Conservation (phyloP, 2,329 filamentous ascomycete species). For the Dactylellina parvicollis region DNA sequence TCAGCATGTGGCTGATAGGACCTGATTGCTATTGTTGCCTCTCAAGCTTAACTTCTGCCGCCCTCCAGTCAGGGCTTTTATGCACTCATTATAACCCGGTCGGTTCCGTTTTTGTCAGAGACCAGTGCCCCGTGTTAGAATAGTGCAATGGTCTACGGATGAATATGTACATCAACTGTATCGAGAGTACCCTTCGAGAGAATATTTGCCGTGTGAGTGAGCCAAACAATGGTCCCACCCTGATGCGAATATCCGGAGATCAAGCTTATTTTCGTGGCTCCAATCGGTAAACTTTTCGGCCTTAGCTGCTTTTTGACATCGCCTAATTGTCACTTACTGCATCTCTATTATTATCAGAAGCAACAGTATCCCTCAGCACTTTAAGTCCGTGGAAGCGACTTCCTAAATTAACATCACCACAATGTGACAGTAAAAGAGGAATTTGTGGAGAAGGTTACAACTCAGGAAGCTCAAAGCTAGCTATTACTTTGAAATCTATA, state of each 20-base stretch:
- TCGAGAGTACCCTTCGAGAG: neutral
- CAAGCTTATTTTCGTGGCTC: slow-evolving; percentile 54
- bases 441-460: slow-evolving; percentile 27
- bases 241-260: slow-evolving; percentile 48
- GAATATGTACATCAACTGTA: neutral
- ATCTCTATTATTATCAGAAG: slow-evolving; percentile 50
- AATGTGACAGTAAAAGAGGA: slow-evolving; percentile 11
- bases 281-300: slow-evolving; percentile 51
- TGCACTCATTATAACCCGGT: slow-evolving; percentile 45
- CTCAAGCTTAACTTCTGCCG: slow-evolving; percentile 8
- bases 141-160: slow-evolving; percentile 18
- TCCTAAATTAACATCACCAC: slow-evolving; percentile 40
- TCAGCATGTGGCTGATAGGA: slow-evolving; percentile 52
- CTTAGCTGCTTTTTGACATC: slow-evolving; percentile 44
- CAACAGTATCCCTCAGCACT: slow-evolving; percentile 17
- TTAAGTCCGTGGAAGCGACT: slow-evolving; percentile 51
- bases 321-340: slow-evolving; percentile 46
- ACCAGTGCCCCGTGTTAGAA: slow-evolving; percentile 6
- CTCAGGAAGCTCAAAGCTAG: slow-evolving; percentile 33
- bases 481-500: slow-evolving; percentile 27
- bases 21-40: slow-evolving; percentile 39
- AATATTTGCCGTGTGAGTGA: neutral
- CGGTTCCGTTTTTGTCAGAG: slow-evolving; percentile 18
- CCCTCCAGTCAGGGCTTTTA: slow-evolving; percentile 20
- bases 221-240: slow-evolving; percentile 18